A percentile compares a stretch with the other conserved stretches of the same genome.
These are phyloP conservation scores for Circinella minor DNA, from an alignment of 371 early-diverging fungal species.

Conservation along the genomic window DNA sequence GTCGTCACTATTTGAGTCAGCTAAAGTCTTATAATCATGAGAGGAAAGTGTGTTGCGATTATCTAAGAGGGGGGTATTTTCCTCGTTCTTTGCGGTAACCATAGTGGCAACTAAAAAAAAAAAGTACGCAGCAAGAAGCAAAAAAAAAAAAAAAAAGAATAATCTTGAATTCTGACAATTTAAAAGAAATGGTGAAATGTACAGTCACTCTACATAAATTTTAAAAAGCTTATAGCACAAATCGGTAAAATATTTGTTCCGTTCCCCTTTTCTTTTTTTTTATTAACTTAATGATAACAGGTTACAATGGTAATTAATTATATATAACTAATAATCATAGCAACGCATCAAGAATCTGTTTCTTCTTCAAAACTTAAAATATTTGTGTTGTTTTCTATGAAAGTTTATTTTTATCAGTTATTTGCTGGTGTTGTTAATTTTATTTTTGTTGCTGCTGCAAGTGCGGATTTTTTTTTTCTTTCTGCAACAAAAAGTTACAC, in stretches of 20 bases:
- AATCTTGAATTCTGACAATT: background rate
- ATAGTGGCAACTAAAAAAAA: background rate
- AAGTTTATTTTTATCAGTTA: too few species aligned
- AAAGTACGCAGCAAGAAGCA: background rate
- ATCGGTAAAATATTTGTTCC: too few species aligned
- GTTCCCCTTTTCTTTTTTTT: too few species aligned
- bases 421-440: too few species aligned
- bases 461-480: slow-evolving; percentile 1
- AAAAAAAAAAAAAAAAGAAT: slow-evolving; percentile 10
- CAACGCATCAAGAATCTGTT: too few species aligned
- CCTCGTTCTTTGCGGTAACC: slow-evolving; percentile 18
- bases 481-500: slow-evolving; percentile 1
- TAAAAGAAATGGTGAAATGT: background rate
- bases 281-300: too few species aligned
- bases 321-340: too few species aligned
- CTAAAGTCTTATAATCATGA: background rate
- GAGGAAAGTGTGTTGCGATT: background rate
- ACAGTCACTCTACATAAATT: background rate
- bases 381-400: background rate
- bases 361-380: too few species aligned
- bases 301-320: too few species aligned
- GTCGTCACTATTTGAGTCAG: slow-evolving; percentile 2
- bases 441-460: background rate
- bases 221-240: too few species aligned
- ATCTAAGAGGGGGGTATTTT: slow-evolving; percentile 37